Percentiles rank a stretch among this genome's conserved stretches.
These are phyloP conservation scores for Osmanthus fragrans DNA, from an alignment of 257 asterid species.

Conservation along the genomic window DNA sequence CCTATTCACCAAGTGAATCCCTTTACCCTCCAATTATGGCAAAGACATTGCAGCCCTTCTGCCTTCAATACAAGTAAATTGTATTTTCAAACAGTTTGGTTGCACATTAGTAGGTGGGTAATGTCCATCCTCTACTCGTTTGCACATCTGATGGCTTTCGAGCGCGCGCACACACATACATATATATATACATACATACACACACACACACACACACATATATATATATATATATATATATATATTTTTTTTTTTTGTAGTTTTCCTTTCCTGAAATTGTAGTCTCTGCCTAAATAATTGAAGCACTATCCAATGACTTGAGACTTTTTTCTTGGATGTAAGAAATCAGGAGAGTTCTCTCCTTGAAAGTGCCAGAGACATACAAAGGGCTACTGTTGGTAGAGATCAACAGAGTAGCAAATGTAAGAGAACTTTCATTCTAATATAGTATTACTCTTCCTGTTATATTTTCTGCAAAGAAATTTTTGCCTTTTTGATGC, in stretches of 20 bases:
- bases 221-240: too few relatives aligned
- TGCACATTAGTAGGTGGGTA: not conserved
- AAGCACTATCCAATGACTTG: slow-evolving; percentile 24
- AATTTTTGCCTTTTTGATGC: not conserved
- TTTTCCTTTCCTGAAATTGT: slow-evolving; percentile 12
- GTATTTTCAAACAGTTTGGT: not conserved
- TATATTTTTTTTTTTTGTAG: not conserved
- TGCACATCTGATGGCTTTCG: not conserved
- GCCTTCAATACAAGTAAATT: not conserved
- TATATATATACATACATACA: too few relatives aligned
- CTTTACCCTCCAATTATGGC: not conserved
- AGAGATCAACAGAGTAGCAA: slow-evolving; percentile 87
- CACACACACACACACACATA: too few relatives aligned
- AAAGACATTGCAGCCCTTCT: not conserved
- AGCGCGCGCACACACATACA: too few relatives aligned
- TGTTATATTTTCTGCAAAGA: not conserved
- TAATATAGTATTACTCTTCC: not conserved
- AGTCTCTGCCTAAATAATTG: slow-evolving; percentile 1
- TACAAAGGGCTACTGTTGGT: slow-evolving; percentile 68
- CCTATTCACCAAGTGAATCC: not conserved
- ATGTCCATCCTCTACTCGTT: not conserved
- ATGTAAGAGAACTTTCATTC: slow-evolving; percentile 43
- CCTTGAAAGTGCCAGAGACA: slow-evolving; percentile 85
- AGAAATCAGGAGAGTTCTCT: slow-evolving; percentile 86
- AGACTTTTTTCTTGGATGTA: slow-evolving; percentile 35